Base-by-base conservation (phyloP, 2,329 filamentous ascomycete genomes). In the Fusarium staphyleae region DNA sequence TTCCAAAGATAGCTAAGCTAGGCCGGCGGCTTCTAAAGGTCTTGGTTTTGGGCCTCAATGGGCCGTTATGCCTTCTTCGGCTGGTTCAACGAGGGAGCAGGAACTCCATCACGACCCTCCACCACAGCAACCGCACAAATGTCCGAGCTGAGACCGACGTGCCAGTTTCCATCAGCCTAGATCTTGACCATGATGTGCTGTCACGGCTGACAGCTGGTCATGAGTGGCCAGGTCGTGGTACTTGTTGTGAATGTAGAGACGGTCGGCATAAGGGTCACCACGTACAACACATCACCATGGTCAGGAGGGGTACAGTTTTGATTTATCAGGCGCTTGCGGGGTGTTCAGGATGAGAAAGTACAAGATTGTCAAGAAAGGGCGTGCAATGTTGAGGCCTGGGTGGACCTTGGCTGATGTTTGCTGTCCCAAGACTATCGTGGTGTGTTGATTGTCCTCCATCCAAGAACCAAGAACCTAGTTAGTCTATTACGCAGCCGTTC, bases 371-470 rank as follows among this genome's bases (percentile, higher is more conserved):
- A 29, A 6, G 32, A 10, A 24, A 39, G 16, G 22, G 29, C 30
- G 24, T 24, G 24, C 8, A 24, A 15, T 22, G 11, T 15, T 34
- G 39, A 30, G 12, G 3, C 30, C 12, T 18, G 10, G 34, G 43
- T 60, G 50, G 55, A 40, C 41, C 58, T 62, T 11, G 35, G 26
- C 49, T 26, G 33, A 30, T 52, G 55, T 49, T 62, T 62, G 35
- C 43, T 56, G 19, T 19, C 22, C n/a, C 22, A 30, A 39, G 24
- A 28, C 32, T 44, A 56, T 60, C 44, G 41, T 30, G 34, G 42
- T 36, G 34, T 34, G 54, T 44, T 34, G 15, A 37, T 36, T 22
- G 28, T 46, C 22, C 19, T 51, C 43, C 19, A 14, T 35, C 56
- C 55, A 29, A 60, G 51, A 59, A 63, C 63, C n/a, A n/a, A n/a